Evolutionary conservation across 495 filamentous ascomycete genomes (phyloP).

Genomic region (Aspergillus steynii): DNA sequence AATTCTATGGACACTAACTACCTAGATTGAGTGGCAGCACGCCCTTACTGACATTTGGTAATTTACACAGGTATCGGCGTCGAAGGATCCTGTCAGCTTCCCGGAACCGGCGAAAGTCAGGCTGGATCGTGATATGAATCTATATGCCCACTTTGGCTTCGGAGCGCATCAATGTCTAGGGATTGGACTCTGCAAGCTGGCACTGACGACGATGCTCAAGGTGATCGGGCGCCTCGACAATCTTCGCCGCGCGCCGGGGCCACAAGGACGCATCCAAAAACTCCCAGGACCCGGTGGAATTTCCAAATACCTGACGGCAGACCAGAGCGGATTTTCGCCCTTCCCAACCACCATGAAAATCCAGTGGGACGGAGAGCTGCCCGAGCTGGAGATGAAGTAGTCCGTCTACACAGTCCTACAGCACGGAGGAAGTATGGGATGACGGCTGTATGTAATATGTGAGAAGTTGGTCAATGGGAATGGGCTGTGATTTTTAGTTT

Average conservation of each 20-base stretch:
- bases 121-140: slow-evolving; percentile 60
- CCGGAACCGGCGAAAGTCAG: slow-evolving; percentile 65
- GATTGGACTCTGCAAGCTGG: slow-evolving; percentile 54
- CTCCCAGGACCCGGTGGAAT: slow-evolving; percentile 55
- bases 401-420: background rate
- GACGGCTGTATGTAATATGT: background rate
- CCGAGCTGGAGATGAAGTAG: slow-evolving; percentile 14
- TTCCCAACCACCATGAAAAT: slow-evolving; percentile 67
- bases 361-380: slow-evolving; percentile 48
- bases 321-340: slow-evolving; percentile 67
- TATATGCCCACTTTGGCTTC: slow-evolving; percentile 64
- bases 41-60: background rate
- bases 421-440: background rate
- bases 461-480: background rate
- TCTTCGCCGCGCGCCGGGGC: slow-evolving; percentile 61
- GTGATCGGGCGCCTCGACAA: slow-evolving; percentile 53
- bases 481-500: background rate
- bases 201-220: slow-evolving; percentile 63
- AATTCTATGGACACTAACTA: background rate
- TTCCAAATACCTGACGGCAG: slow-evolving; percentile 67
- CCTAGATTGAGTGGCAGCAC: too few species aligned
- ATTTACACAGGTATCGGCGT: slow-evolving; percentile 44
- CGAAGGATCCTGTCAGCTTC: slow-evolving; percentile 58
- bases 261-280: slow-evolving; percentile 69
- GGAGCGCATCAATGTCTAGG: slow-evolving; percentile 63